Evolutionary conservation across 2,329 filamentous ascomycete species (phyloP).

Genomic region (Polychaeton citri): DNA sequence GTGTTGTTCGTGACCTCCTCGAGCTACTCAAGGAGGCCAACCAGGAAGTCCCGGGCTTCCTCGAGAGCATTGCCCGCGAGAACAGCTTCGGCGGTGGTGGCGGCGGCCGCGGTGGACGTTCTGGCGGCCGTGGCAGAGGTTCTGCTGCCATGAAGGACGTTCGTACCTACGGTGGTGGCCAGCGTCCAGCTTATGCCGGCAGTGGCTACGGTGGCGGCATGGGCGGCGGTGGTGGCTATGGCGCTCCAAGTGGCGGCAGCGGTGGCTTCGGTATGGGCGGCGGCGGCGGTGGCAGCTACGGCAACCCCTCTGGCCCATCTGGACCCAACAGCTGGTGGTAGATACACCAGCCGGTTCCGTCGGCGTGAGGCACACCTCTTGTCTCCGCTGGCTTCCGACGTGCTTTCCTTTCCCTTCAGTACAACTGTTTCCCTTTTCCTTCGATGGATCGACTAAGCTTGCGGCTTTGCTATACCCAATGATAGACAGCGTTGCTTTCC

Average conservation of each 20-base stretch:
- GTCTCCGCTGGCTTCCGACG: too few species aligned
- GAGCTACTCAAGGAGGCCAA: conserved; percentile 99
- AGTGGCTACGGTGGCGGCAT: conserved; percentile 37
- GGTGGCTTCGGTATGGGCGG: conserved; percentile 27
- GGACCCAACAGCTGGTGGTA: conserved; percentile 49
- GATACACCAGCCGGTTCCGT: conserved; percentile 10
- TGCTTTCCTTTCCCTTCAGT: too few species aligned
- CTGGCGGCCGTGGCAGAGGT: conserved; percentile 61
- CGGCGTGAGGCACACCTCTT: too few species aligned
- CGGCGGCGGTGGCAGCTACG: conserved; percentile 45
- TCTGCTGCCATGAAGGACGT: conserved; percentile 68
- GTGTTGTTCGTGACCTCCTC: conserved; percentile 88
- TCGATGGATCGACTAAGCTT: conserved; percentile 7
- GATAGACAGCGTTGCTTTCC: conserved; percentile 37
- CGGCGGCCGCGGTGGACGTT: conserved; percentile 45
- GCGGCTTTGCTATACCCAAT: conserved; percentile 19
- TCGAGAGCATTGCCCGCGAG: conserved; percentile 95
- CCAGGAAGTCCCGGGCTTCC: conserved; percentile 85
- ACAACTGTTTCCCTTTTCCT: conserved; percentile 4
- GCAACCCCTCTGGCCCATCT: conserved; percentile 56
- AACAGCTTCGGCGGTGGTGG: conserved; percentile 68
- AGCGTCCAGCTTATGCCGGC: conserved; percentile 48
- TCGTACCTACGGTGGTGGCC: conserved; percentile 43
- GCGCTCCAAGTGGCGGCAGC: conserved; percentile 32
- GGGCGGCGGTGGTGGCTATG: conserved; percentile 28